These are phyloP conservation scores for Amborella trichopoda DNA, from an alignment of 164 flowering plant species.

Conservation along the genomic window DNA sequence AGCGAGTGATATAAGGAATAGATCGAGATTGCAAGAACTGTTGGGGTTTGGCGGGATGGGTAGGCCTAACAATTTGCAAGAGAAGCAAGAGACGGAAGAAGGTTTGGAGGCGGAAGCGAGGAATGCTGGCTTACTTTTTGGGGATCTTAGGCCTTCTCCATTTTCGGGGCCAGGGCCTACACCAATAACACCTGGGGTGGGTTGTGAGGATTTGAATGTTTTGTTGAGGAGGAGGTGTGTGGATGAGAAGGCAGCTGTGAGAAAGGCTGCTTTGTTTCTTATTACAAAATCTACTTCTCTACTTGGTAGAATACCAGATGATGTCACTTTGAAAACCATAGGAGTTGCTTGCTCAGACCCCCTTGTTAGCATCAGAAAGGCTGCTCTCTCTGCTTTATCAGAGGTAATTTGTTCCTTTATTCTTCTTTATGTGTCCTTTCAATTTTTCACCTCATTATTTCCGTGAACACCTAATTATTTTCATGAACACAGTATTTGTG, in stretches of 20 bases:
- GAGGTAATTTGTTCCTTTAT: conserved; percentile 51
- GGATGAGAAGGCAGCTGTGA: conserved; percentile 94
- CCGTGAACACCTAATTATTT: too few relatives aligned
- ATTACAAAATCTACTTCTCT: conserved; percentile 52
- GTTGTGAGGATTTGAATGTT: conserved; percentile 17
- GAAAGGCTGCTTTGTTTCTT: conserved; percentile 74
- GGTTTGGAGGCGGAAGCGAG: neutral
- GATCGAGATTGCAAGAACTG: conserved; percentile 27
- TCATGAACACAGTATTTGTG: too few relatives aligned
- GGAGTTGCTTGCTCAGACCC: conserved; percentile 92
- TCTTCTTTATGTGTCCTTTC: too few relatives aligned
- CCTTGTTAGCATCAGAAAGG: conserved; percentile 92
- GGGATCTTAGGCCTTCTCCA: neutral
- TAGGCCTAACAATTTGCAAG: neutral
- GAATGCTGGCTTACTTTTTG: neutral
- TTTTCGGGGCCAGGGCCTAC: conserved; percentile 12
- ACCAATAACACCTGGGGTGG: neutral
- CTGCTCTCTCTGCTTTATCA: conserved; percentile 78
- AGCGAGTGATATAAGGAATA: conserved; percentile 16
- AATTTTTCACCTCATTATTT: too few relatives aligned
- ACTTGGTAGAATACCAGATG: conserved; percentile 47
- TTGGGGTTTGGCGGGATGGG: conserved; percentile 28
- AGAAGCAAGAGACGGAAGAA: neutral
- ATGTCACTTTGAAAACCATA: conserved; percentile 49
- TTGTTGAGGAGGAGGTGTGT: conserved; percentile 60